Evolutionary conservation across 495 filamentous ascomycete genomes (phyloP), one percentile per base, ranked within the genome.

Genomic region (Daldinia concentrica): DNA sequence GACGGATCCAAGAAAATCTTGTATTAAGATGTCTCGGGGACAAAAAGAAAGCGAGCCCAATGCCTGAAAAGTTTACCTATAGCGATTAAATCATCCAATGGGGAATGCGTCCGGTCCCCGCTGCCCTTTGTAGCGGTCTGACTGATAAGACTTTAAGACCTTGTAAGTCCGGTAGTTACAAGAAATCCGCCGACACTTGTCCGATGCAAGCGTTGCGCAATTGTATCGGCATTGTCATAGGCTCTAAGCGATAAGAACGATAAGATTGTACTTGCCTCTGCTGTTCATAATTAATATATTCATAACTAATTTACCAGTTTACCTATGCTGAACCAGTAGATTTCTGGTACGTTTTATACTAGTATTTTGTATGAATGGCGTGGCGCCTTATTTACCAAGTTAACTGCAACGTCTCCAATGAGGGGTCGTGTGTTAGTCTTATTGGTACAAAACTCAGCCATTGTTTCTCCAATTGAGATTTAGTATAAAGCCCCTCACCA

Each of bases 71-170:
- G 17, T 48, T 48, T 48, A 24, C 43, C 43, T 48, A 48, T 48
- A 48, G 43, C 19, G 43, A 5, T 11, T 19, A 9, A 27, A 30
- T 6, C 8, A 22, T 37, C 59, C 59, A 62, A 62, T 62, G 43
- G n/a, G 14, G 50, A 37, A 32, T 19, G 43, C 29, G 29, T 22
- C 19, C 59, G 59, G 19, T 48, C 43, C 36, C 58, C 58, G 36
- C 58, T 48, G 37, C 26, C 26, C 6, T 37, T 52, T 52, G 43
- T 48, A 48, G 45, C 41, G 43, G 45, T 62, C 29, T 37, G 32
- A 27, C 17, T 62, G 59, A 62, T 62, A 62, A 50, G 26, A 24
- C 26, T 8, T 24, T 6, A 22, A 48, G 30, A 50, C 41, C 43
- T 62, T 62, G 29, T 37, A 34, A 50, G 45, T 41, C 30, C 43